Evolutionary conservation across 2,329 filamentous ascomycete species (phyloP).

Genomic region (Verticillium isaacii): DNA sequence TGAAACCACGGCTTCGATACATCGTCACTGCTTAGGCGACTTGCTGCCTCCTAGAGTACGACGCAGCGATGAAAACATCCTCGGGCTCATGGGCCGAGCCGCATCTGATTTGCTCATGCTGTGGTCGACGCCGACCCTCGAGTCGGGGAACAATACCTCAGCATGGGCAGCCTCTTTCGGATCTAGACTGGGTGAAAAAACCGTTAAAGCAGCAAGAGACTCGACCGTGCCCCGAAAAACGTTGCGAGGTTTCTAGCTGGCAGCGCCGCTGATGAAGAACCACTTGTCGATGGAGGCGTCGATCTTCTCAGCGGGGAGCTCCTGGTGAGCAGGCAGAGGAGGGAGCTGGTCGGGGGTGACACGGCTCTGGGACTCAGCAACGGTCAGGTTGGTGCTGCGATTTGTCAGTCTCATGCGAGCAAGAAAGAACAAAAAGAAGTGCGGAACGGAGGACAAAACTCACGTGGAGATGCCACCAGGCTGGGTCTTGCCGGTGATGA

Average conservation of each 20-base stretch:
- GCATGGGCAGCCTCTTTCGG: neutral
- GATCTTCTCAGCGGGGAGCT: conserved; percentile 80
- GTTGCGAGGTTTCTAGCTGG: conserved; percentile 35
- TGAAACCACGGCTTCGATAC: neutral
- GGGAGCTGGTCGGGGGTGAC: conserved; percentile 66
- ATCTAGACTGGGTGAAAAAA: neutral
- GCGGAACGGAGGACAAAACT: conserved; percentile 31
- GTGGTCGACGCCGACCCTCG: neutral
- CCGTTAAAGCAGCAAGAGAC: neutral
- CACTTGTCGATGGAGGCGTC: conserved; percentile 99
- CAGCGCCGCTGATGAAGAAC: conserved; percentile 99
- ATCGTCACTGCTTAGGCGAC: neutral
- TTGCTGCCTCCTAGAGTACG: neutral
- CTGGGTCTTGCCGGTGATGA: conserved; percentile 84
- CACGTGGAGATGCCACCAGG: conserved; percentile 77
- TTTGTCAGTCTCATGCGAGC: conserved; percentile 20
- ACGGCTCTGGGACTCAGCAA: conserved; percentile 68
- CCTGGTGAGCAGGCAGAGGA: conserved; percentile 73
- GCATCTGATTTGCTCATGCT: neutral
- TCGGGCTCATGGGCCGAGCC: neutral
- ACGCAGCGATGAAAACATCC: neutral
- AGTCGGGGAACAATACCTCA: neutral
- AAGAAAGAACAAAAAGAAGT: neutral
- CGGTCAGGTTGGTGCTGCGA: conserved; percentile 73
- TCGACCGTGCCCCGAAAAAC: neutral